Evolutionary conservation across 2,329 filamentous ascomycete species (phyloP).

Genomic region (Cladosporium sp.): DNA sequence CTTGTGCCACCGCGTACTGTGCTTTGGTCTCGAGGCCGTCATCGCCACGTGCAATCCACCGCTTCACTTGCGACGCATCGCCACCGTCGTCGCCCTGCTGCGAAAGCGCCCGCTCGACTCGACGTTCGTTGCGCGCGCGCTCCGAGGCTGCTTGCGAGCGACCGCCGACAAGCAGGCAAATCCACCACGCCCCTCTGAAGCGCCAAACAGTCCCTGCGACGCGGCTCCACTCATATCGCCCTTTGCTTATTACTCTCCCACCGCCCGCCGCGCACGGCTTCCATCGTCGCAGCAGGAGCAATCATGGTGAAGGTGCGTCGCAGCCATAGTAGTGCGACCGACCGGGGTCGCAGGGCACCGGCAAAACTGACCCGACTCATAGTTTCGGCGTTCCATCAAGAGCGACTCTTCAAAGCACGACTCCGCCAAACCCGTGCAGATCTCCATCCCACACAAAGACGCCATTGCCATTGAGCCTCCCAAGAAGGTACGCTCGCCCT

Average conservation of each 20-base stretch:
- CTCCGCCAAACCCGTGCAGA: constrained; percentile 59
- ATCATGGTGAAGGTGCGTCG: constrained; percentile 20
- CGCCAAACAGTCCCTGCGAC: background rate
- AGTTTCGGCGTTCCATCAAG: constrained; percentile 82
- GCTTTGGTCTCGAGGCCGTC: background rate
- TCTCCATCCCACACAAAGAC: constrained; percentile 78
- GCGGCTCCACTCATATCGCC: constrained; percentile 8
- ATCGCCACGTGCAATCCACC: background rate
- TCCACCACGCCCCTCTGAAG: background rate
- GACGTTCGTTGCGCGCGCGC: background rate
- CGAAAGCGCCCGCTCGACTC: too few relatives aligned
- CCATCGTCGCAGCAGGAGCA: background rate
- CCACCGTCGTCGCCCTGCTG: background rate
- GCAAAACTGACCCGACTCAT: constrained; percentile 12
- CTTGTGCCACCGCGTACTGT: background rate
- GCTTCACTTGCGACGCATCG: background rate
- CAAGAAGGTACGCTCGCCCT: constrained; percentile 73
- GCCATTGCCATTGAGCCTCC: constrained; percentile 85
- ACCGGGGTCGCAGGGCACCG: background rate
- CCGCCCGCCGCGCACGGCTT: constrained; percentile 3
- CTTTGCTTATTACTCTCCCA: constrained; percentile 1
- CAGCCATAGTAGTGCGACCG: background rate
- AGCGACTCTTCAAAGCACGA: constrained; percentile 66
- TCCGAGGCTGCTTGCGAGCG: background rate
- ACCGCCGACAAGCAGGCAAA: background rate